A percentile compares a stretch with the other conserved stretches of the same genome.
Conservation (phyloP, 768 basidiomycete genomes). For the Dioszegia crocea region DNA sequence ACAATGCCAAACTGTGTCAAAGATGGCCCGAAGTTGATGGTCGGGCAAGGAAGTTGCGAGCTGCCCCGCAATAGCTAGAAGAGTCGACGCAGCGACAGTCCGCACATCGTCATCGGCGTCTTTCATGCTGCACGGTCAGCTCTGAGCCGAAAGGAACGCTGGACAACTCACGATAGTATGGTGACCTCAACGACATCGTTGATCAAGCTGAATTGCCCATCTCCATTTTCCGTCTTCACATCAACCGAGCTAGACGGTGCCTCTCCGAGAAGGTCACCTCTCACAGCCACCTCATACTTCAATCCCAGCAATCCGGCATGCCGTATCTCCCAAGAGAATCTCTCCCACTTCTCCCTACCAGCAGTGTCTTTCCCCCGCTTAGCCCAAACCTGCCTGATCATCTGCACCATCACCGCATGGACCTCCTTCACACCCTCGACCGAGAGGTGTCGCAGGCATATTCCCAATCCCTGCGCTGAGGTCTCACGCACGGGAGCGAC, state of each 20-base stretch:
- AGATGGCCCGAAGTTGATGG: constrained; percentile 65
- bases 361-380: constrained; percentile 35
- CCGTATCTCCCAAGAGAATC: constrained; percentile 89
- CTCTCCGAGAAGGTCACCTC: constrained; percentile 69
- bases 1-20: constrained; percentile 85
- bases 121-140: constrained; percentile 53
- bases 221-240: constrained; percentile 10
- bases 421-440: constrained; percentile 72
- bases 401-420: constrained; percentile 76
- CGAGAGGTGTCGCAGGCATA: constrained; percentile 83
- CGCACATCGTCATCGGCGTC: constrained; percentile 95
- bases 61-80: constrained; percentile 77
- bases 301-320: constrained; percentile 96
- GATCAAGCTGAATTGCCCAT: constrained; percentile 56
- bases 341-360: constrained; percentile 30
- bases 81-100: constrained; percentile 85
- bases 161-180: constrained; percentile 77
- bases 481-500: constrained; percentile 96
- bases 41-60: constrained; percentile 68
- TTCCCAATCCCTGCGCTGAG: constrained; percentile 87
- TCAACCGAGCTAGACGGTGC: constrained; percentile 32
- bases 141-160: constrained; percentile 52
- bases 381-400: constrained; percentile 85
- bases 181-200: constrained; percentile 83
- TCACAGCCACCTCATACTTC: constrained; percentile 95